Base-by-base conservation (phyloP, 371 early-diverging fungal species). In the Rhizopus sp. region DNA sequence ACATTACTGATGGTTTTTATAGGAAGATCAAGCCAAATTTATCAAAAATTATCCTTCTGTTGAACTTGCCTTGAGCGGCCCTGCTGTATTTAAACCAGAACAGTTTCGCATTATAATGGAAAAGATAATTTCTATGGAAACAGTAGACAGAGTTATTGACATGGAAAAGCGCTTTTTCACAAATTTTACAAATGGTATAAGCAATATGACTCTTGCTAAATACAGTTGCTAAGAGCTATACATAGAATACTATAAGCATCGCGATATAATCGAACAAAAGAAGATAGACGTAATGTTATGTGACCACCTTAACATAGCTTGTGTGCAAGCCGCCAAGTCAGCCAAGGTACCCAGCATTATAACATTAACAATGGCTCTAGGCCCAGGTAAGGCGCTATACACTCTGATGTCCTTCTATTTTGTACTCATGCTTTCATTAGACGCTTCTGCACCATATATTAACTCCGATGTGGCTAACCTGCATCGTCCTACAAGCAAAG, bases 361-460 rank as follows among this genome's bases (percentile, higher is more conserved):
- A 17, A 59, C 59, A 3, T 29, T 52, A 3, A n/a, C 55, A 12
- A 15, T 55, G 15, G 55, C 35, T 37, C 3, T 34, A 0, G 41
- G 50, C 2, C 32, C 15, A 46, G 61, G 65, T 61, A 60, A 37
- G n/a, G n/a, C n/a, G n/a, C n/a, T n/a, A n/a, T n/a, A n/a, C n/a
- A n/a, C n/a, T n/a, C n/a, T n/a, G n/a, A 33, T 13, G 15, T 40
- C 2, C 10, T 5, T 31, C 23, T 44, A 3, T 15, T 4, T 12
- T n/a, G 4, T 10, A 41, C 13, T 41, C 13, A 13, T 7, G 10
- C 13, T 5, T 16, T 41, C n/a, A n/a, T n/a, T 37, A 63, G 70
- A 66, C 31, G 39, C 64, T 9, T 32, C 32, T 5, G 58, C 74
- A 16, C 64, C 74, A n/a, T 73, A 68, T 13, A 41, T 67, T n/a